phyloP scores from a whole-genome alignment of 805 yeast genomes.

The Saturnispora silvae region DNA sequence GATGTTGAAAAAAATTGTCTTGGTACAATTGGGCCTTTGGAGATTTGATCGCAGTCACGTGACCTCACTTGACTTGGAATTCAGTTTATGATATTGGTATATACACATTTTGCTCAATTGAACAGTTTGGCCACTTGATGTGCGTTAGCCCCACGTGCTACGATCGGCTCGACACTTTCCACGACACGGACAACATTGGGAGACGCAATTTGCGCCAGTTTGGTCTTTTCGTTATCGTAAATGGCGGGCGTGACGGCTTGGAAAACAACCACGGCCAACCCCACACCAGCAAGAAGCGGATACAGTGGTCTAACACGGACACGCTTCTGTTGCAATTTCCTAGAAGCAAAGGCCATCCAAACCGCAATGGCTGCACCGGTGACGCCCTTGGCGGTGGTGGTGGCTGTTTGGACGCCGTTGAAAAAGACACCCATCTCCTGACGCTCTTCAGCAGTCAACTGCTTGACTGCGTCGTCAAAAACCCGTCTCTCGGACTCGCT shows the following conservation, averaged over 20 bases:
- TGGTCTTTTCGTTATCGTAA: slow-evolving; percentile 23
- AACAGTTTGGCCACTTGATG: slow-evolving; percentile 5
- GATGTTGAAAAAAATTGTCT: too few relatives aligned
- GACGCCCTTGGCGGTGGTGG: slow-evolving; percentile 29
- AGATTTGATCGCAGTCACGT: not conserved
- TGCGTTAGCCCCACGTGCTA: slow-evolving; percentile 4
- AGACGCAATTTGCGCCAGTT: slow-evolving; percentile 18
- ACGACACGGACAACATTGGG: slow-evolving; percentile 6
- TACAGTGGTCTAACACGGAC: slow-evolving; percentile 29
- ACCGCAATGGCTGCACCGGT: slow-evolving; percentile 32
- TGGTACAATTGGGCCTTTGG: too few relatives aligned
- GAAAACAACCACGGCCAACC: slow-evolving; percentile 26
- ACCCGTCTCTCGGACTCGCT: slow-evolving; percentile 30
- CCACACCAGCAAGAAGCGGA: slow-evolving; percentile 32
- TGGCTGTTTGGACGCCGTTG: slow-evolving; percentile 25
- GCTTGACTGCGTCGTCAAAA: slow-evolving; percentile 39
- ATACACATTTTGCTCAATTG: too few relatives aligned
- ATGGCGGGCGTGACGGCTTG: slow-evolving; percentile 23
- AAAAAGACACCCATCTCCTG: slow-evolving; percentile 30
- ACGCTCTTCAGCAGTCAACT: slow-evolving; percentile 32
- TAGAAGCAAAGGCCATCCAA: slow-evolving; percentile 30
- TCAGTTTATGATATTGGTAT: too few relatives aligned
- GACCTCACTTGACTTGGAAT: too few relatives aligned
- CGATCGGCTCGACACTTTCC: slow-evolving; percentile 12
- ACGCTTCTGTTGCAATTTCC: slow-evolving; percentile 23